Conservation (phyloP, 179 eudicot species). For the Silene noctiflora region DNA sequence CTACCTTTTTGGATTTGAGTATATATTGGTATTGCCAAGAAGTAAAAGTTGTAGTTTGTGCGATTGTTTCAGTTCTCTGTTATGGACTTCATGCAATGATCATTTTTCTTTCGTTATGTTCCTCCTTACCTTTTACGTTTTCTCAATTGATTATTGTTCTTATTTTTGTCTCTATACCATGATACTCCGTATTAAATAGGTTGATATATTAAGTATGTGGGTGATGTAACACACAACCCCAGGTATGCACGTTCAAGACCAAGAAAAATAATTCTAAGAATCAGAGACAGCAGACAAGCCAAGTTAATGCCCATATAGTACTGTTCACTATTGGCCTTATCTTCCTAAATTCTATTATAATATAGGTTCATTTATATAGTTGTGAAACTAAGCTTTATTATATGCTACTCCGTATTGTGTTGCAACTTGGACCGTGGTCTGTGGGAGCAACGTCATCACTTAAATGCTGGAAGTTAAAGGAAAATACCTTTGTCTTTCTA, state of each 20-base stretch:
- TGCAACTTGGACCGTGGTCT: not conserved
- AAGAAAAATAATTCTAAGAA: not conserved
- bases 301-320: slow-evolving; percentile 1
- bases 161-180: not conserved
- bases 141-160: not conserved
- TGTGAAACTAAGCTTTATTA: slow-evolving; percentile 6
- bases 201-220: not conserved
- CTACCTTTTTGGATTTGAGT: not conserved
- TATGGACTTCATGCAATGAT: not conserved
- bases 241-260: slow-evolving; percentile 10
- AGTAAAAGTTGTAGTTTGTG: not conserved
- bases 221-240: slow-evolving; percentile 7
- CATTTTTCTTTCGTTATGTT: not conserved
- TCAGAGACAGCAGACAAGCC: slow-evolving; percentile 8
- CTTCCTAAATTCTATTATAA: not conserved
- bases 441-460: slow-evolving; percentile 3
- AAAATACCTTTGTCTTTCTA: not conserved
- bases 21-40: not conserved
- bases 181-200: slow-evolving; percentile 1
- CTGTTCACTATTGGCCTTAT: slow-evolving; percentile 4
- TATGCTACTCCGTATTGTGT: not conserved
- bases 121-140: not conserved
- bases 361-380: not conserved
- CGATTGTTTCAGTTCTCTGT: not conserved
- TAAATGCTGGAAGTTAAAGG: not conserved